Evolutionary conservation across 345 rosid species (phyloP).

Genomic region (Populus pruinosa): DNA sequence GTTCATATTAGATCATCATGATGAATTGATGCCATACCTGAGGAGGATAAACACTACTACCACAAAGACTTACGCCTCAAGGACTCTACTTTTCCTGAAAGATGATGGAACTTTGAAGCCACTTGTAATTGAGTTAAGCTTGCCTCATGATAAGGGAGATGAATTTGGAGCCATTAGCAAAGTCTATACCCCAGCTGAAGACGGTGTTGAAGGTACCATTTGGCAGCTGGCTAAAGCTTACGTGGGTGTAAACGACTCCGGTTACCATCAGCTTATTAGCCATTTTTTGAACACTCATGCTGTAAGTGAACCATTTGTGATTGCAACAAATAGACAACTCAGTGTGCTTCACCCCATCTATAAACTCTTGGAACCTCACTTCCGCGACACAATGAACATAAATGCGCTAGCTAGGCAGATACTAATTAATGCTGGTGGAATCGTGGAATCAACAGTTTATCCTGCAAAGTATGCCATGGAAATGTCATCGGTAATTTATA

Average conservation of each 20-base stretch:
- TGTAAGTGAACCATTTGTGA: conserved; percentile 36
- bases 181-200: conserved; percentile 62
- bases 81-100: conserved; percentile 67
- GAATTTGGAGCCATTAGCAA: conserved; percentile 53
- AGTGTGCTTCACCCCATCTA: conserved; percentile 37
- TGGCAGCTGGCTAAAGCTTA: conserved; percentile 89
- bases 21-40: conserved; percentile 62
- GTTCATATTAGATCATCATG: conserved; percentile 76
- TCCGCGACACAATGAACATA: conserved; percentile 36
- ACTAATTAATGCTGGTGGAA: conserved; percentile 37
- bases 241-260: conserved; percentile 76
- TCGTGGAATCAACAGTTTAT: conserved; percentile 29
- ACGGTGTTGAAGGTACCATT: conserved; percentile 51
- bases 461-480: conserved; percentile 38
- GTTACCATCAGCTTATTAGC: conserved; percentile 80
- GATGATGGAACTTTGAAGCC: conserved; percentile 78
- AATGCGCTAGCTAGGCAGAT: conserved; percentile 30
- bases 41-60: conserved; percentile 58
- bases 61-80: conserved; percentile 60
- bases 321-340: conserved; percentile 38
- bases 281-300: conserved; percentile 61
- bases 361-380: conserved; percentile 44
- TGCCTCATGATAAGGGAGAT: conserved; percentile 65
- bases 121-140: conserved; percentile 65
- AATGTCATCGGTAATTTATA: conserved; percentile 32